phyloP scores from a whole-genome alignment of 352 stramenopile genomes.

The Saprolegnia diclina region DNA sequence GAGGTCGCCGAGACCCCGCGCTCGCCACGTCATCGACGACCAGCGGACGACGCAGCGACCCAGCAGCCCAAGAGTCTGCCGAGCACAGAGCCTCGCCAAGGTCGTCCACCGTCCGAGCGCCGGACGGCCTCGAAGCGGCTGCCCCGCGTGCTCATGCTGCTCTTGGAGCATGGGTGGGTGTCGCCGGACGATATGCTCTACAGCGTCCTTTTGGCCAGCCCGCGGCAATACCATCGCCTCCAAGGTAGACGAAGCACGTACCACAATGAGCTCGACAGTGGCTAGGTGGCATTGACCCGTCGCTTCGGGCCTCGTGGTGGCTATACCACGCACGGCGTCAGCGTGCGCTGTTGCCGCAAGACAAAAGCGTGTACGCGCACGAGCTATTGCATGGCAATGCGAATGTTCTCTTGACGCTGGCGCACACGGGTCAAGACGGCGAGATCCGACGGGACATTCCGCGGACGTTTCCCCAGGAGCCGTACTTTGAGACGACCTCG shows the following conservation, averaged over 20 bases:
- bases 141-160: conserved; percentile 30
- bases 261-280: neutral
- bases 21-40: no score
- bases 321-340: neutral
- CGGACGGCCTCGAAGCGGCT: no score
- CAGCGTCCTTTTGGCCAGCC: neutral
- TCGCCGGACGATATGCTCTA: neutral
- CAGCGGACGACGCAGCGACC: neutral
- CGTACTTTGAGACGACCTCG: conserved; percentile 47
- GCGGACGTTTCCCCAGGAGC: conserved; percentile 56
- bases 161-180: conserved; percentile 40
- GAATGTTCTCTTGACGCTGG: conserved; percentile 31
- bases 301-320: conserved; percentile 14
- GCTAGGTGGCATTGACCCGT: conserved; percentile 16
- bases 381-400: neutral
- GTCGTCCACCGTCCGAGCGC: no score
- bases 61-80: neutral
- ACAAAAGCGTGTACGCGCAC: neutral
- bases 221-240: neutral
- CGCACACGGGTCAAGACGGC: conserved; percentile 60
- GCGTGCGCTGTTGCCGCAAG: neutral
- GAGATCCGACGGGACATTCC: conserved; percentile 69
- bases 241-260: neutral
- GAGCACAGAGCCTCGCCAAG: neutral
- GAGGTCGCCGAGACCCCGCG: neutral